Conservation (phyloP, 116 monocot genomes). For the Papilionanthe hybrid region DNA sequence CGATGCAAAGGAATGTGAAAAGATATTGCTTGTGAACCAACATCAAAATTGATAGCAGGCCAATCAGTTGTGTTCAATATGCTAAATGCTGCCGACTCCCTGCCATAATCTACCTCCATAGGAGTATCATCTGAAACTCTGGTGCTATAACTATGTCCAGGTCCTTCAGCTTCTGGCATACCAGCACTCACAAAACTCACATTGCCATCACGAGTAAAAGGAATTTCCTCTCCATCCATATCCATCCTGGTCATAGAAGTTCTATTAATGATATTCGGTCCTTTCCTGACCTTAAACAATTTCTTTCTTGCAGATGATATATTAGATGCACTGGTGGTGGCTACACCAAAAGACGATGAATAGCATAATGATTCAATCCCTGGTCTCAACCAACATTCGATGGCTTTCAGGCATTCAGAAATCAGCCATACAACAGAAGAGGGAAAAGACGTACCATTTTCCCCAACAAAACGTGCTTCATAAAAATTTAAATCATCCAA, state of each 20-base stretch:
- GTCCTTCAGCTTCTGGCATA: conserved; percentile 7
- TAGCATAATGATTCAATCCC: conserved; percentile 12
- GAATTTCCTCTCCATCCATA: conserved; percentile 4
- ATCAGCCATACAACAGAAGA: conserved; percentile 38
- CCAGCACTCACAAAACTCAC: conserved; percentile 1
- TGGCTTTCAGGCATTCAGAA: conserved; percentile 57
- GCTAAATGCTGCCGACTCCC: conserved; percentile 30
- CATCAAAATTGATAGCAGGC: conserved; percentile 69
- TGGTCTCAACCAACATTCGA: conserved; percentile 60
- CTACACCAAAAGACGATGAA: conserved; percentile 13
- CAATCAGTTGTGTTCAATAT: conserved; percentile 45
- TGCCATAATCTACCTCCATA: conserved; percentile 23
- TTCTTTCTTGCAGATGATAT: conserved; percentile 29
- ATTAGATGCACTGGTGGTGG: conserved; percentile 13
- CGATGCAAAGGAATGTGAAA: conserved; percentile 95
- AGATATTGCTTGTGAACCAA: conserved; percentile 83
- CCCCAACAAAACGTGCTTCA: conserved; percentile 7
- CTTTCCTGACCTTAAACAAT: conserved; percentile 20
- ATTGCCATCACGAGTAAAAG: background rate
- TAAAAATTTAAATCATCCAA: conserved; percentile 1
- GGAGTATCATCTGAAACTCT: conserved; percentile 13
- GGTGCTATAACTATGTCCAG: conserved; percentile 13
- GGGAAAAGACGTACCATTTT: conserved; percentile 18
- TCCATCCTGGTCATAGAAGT: conserved; percentile 10
- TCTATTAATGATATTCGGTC: conserved; percentile 9